Evolutionary conservation across 2,329 filamentous ascomycete genomes (phyloP).

Genomic region (Botrytis porri): DNA sequence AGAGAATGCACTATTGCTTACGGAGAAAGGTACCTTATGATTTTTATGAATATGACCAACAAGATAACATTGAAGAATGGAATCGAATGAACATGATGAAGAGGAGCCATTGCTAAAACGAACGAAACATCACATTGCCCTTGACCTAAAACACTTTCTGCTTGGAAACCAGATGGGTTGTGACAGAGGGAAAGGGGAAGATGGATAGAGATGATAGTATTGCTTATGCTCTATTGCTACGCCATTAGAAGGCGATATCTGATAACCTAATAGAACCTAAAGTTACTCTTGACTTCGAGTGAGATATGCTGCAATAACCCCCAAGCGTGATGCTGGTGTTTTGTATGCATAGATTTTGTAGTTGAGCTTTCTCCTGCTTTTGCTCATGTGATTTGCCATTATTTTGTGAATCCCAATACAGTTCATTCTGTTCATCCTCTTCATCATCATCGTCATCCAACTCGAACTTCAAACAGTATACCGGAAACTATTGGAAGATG

Average conservation of each 20-base stretch:
- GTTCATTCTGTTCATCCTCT: background rate
- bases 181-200: constrained; percentile 2
- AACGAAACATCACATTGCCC: background rate
- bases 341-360: background rate
- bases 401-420: background rate
- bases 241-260: constrained; percentile 1
- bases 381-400: background rate
- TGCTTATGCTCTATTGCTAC: constrained; percentile 19
- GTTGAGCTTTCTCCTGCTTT: background rate
- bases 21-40: background rate
- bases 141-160: constrained; percentile 1
- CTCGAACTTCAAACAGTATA: background rate
- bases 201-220: constrained; percentile 14
- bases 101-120: background rate
- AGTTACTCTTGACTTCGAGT: background rate
- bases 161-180: constrained; percentile 17
- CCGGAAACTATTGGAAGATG: background rate
- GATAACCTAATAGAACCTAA: constrained; percentile 18
- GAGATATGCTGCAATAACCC: background rate
- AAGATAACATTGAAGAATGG: background rate
- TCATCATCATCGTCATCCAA: background rate
- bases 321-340: background rate
- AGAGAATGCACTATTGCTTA: constrained; percentile 2
- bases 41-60: constrained; percentile 11
- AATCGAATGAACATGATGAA: background rate